Conservation (phyloP, 176 grass and related monocot species). For the Guadua angustifolia region DNA sequence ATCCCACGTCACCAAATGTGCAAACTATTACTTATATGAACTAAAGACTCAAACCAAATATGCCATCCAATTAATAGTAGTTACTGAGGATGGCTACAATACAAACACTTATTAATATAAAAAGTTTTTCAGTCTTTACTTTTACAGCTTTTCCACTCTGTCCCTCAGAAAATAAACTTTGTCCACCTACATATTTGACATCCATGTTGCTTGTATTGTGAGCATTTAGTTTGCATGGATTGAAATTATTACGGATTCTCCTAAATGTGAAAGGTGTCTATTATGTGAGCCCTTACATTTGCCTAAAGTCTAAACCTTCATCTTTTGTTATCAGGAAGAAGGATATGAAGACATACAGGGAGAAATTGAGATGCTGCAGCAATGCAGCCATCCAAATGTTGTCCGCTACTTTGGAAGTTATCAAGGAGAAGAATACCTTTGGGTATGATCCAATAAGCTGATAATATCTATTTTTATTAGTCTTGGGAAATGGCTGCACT, state of each 20-base stretch:
- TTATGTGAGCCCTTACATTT: constrained; percentile 37
- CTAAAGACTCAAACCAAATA: not conserved
- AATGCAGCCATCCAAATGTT: constrained; percentile 98
- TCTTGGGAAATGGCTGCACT: not conserved
- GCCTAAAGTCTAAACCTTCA: constrained; percentile 20
- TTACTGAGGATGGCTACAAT: not conserved
- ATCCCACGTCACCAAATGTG: not conserved
- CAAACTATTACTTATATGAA: constrained; percentile 18
- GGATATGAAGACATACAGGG: constrained; percentile 96
- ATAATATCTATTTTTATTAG: constrained; percentile 33
- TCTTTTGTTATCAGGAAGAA: constrained; percentile 75
- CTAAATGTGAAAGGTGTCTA: constrained; percentile 33
- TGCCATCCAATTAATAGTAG: constrained; percentile 12
- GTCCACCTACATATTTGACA: constrained; percentile 20
- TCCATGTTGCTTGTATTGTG: constrained; percentile 26
- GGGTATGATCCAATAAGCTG: constrained; percentile 61
- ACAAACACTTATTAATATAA: not conserved
- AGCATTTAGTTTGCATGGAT: constrained; percentile 28
- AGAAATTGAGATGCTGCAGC: constrained; percentile 99
- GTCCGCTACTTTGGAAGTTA: constrained; percentile 98
- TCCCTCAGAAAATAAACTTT: not conserved
- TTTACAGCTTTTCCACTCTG: not conserved
- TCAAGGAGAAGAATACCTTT: constrained; percentile 97
- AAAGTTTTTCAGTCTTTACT: not conserved
- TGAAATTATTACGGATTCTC: constrained; percentile 13